Percentiles rank a stretch among this genome's conserved stretches.
Evolutionary conservation across 1,284 basidiomycete species (phyloP).

Genomic region (Cutaneotrichosporon cavernicola): DNA sequence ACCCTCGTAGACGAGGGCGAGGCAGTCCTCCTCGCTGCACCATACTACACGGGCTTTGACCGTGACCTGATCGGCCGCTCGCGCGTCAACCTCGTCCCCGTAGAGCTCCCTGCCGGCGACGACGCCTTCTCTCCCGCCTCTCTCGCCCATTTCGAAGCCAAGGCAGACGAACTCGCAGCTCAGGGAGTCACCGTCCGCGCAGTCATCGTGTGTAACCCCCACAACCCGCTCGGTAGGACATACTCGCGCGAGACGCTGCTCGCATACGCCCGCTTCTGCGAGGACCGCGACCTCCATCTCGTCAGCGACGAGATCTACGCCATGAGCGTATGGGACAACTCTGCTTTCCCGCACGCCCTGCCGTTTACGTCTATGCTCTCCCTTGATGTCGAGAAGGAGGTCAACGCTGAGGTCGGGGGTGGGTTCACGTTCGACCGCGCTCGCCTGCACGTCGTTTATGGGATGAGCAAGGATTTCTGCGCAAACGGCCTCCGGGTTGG

Average conservation of each 20-base stretch:
- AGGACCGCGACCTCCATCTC: constrained; percentile 53
- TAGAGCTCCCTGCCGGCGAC: constrained; percentile 42
- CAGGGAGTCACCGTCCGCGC: constrained; percentile 39
- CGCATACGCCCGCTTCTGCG: constrained; percentile 53
- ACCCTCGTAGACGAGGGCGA: constrained; percentile 54
- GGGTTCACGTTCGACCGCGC: constrained; percentile 48
- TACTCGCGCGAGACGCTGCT: constrained; percentile 52
- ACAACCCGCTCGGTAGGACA: constrained; percentile 54
- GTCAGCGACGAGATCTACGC: constrained; percentile 57
- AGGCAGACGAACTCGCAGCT: constrained; percentile 31
- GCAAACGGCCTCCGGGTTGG: constrained; percentile 55
- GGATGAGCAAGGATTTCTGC: constrained; percentile 56
- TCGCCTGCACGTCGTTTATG: constrained; percentile 51
- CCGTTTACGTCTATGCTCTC: constrained; percentile 53
- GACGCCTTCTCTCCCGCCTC: constrained; percentile 34
- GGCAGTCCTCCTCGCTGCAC: constrained; percentile 48
- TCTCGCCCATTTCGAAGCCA: constrained; percentile 35
- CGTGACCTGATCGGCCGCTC: constrained; percentile 45
- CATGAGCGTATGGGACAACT: constrained; percentile 49
- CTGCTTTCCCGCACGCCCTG: constrained; percentile 34
- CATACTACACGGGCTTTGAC: constrained; percentile 52
- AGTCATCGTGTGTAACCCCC: constrained; percentile 54
- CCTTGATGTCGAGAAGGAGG: constrained; percentile 51
- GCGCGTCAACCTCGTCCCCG: constrained; percentile 40
- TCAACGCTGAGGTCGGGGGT: constrained; percentile 12